A percentile compares a stretch with the other conserved stretches of the same genome.
Conservation (phyloP, 2,329 filamentous ascomycete genomes). For the Colletotrichum eleusines region DNA sequence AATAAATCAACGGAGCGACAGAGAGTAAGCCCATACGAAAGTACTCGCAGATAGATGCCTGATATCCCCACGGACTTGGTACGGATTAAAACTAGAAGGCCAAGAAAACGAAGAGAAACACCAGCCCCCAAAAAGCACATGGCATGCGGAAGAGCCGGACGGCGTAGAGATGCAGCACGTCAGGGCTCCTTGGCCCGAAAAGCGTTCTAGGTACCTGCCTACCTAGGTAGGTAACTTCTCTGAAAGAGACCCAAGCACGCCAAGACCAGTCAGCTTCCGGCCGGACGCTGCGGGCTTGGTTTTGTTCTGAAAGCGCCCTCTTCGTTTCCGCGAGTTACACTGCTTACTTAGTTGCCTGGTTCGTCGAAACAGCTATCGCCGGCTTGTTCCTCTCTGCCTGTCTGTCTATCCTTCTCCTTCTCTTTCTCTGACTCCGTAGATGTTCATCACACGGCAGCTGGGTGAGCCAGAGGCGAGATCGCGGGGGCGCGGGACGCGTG, state of each 20-base stretch:
- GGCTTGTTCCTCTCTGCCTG: neutral
- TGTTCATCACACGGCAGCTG: neutral
- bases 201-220: neutral
- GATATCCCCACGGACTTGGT: neutral
- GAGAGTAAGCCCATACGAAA: neutral
- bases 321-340: neutral
- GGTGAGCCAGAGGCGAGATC: neutral
- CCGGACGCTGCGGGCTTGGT: conserved; percentile 24
- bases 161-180: conserved; percentile 33
- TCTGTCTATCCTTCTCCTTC: too few species aligned
- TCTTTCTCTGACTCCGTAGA: neutral
- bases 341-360: neutral
- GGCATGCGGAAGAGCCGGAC: conserved; percentile 35
- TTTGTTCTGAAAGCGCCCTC: neutral
- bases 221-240: too few species aligned
- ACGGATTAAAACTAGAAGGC: neutral
- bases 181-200: conserved; percentile 26
- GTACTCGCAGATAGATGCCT: conserved; percentile 7
- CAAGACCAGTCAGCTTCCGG: conserved; percentile 26
- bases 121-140: neutral
- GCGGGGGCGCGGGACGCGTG: neutral
- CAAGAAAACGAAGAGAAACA: too few species aligned
- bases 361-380: neutral
- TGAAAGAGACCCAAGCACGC: conserved; percentile 21
- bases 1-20: neutral